These are phyloP conservation scores for Trichoderma cornu-damae DNA, from an alignment of 2,329 filamentous ascomycete species.

Conservation along the genomic window DNA sequence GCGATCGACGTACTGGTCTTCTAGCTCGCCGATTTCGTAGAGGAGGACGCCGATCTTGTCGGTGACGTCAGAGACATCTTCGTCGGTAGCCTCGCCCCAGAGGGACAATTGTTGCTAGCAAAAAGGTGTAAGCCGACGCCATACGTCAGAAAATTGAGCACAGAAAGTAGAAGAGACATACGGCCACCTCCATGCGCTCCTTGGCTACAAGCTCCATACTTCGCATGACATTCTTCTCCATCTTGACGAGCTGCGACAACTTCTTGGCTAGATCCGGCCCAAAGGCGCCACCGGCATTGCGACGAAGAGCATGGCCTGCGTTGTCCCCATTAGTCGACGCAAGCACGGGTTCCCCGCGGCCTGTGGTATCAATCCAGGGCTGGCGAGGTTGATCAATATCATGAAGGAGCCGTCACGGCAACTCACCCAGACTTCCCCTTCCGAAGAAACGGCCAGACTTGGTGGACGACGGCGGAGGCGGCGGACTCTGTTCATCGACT, in stretches of 20 bases:
- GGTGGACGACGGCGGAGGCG: constrained; percentile 83
- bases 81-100: constrained; percentile 93
- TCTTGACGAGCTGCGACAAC: constrained; percentile 95
- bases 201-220: constrained; percentile 91
- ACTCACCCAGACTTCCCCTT: constrained; percentile 76
- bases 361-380: background rate
- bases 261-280: constrained; percentile 92
- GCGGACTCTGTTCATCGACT: constrained; percentile 66
- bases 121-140: background rate
- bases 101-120: constrained; percentile 98
- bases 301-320: constrained; percentile 62
- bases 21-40: constrained; percentile 96
- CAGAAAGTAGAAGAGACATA: constrained; percentile 47
- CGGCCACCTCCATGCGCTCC: constrained; percentile 97
- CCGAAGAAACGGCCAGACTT: constrained; percentile 89
- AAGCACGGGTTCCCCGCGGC: background rate
- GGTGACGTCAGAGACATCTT: constrained; percentile 97
- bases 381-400: background rate
- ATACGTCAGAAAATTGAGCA: background rate
- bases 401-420: background rate
- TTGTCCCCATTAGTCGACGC: background rate
- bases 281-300: constrained; percentile 70
- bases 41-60: constrained; percentile 97
- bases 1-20: constrained; percentile 96
- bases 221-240: constrained; percentile 99